phyloP scores from a whole-genome alignment of 805 yeast species.

The Wickerhamiella hasegawae region DNA sequence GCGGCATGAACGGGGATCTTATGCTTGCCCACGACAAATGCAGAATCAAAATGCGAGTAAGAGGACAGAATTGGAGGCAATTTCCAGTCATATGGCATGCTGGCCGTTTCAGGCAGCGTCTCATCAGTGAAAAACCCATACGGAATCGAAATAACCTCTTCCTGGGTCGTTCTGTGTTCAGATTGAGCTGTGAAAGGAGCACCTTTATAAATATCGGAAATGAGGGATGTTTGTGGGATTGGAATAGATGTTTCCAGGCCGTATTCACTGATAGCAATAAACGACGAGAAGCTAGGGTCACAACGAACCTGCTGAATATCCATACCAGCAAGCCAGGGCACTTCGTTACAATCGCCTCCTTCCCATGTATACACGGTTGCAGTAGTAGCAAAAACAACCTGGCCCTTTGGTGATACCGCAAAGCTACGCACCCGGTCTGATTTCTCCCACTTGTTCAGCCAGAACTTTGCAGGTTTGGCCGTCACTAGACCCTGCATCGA shows the following conservation, averaged over 20 bases:
- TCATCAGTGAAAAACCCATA: neutral
- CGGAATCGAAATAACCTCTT: too few species aligned
- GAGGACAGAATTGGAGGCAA: neutral
- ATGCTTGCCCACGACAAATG: neutral
- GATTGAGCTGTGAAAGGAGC: too few species aligned
- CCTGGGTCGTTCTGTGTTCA: too few species aligned
- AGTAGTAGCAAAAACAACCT: slow-evolving; percentile 10
- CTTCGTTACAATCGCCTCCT: slow-evolving; percentile 6
- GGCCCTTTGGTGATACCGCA: slow-evolving; percentile 12
- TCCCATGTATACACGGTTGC: slow-evolving; percentile 11
- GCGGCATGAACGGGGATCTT: slow-evolving; percentile 7
- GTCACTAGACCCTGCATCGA: neutral
- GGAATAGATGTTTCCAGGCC: neutral
- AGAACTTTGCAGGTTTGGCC: slow-evolving; percentile 2
- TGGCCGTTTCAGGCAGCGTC: neutral
- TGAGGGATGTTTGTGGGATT: neutral
- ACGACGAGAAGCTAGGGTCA: slow-evolving; percentile 8
- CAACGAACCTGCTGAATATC: slow-evolving; percentile 6
- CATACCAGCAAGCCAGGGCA: slow-evolving; percentile 7
- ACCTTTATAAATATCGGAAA: neutral
- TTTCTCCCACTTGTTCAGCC: slow-evolving; percentile 7
- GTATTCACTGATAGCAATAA: slow-evolving; percentile 7
- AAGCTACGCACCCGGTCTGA: slow-evolving; percentile 8
- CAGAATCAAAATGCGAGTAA: neutral
- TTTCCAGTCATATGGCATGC: neutral